phyloP scores from a whole-genome alignment of 345 rosid species.

The Clausena lansium region DNA sequence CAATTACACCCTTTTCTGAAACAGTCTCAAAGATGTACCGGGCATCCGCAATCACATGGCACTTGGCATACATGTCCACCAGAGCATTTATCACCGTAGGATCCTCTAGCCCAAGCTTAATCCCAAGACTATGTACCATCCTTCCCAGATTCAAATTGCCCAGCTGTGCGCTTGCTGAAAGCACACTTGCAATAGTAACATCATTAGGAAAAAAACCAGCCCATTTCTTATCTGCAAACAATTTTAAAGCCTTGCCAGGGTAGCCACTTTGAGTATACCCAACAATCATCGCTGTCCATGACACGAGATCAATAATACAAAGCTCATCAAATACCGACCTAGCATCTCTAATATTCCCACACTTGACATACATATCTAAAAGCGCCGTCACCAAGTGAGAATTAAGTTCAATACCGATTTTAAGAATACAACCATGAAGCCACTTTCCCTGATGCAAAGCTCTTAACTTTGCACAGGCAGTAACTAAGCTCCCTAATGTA shows the following conservation, averaged over 20 bases:
- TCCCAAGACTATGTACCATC: conserved; percentile 54
- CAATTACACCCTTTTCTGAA: conserved; percentile 48
- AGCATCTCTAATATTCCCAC: conserved; percentile 58
- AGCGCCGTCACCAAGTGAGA: conserved; percentile 63
- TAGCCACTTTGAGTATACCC: conserved; percentile 65
- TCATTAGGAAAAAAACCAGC: conserved; percentile 54
- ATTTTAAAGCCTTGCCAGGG: conserved; percentile 49
- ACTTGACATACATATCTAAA: conserved; percentile 78
- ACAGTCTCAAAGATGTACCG: conserved; percentile 51
- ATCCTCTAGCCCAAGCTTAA: conserved; percentile 62
- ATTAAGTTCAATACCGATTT: conserved; percentile 53
- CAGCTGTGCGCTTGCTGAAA: conserved; percentile 67
- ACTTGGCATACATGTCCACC: conserved; percentile 89
- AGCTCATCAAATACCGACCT: conserved; percentile 48
- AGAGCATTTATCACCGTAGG: conserved; percentile 67
- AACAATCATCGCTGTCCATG: conserved; percentile 94
- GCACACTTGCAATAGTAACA: conserved; percentile 60
- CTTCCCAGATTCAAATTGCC: conserved; percentile 52
- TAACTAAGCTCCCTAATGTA: conserved; percentile 63
- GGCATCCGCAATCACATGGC: conserved; percentile 54
- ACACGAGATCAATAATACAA: conserved; percentile 48
- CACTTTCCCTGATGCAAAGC: conserved; percentile 75
- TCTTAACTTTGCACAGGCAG: conserved; percentile 68
- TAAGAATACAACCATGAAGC: conserved; percentile 70
- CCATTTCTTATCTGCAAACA: conserved; percentile 57